A percentile compares a stretch with the other conserved stretches of the same genome.
These are phyloP conservation scores for Schwanniomyces sp. DNA, from an alignment of 805 yeast species.

Conservation along the genomic window DNA sequence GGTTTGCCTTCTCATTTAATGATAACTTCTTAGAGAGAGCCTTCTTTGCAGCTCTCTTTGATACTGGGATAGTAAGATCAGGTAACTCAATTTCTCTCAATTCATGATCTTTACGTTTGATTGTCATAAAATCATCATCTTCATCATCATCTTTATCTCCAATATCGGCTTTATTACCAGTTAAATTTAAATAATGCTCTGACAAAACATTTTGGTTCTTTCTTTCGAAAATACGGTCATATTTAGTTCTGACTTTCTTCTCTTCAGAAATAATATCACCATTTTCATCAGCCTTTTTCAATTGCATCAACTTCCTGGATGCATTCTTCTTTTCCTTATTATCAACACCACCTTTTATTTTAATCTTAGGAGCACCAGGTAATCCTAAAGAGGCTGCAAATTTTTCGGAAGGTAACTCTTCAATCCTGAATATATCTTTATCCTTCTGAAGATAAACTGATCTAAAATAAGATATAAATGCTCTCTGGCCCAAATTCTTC, in stretches of 20 bases:
- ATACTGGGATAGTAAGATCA: conserved; percentile 60
- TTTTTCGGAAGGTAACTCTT: conserved; percentile 74
- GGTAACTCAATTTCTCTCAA: conserved; percentile 66
- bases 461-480: conserved; percentile 87
- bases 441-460: conserved; percentile 86
- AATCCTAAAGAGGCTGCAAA: conserved; percentile 87
- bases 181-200: conserved; percentile 80
- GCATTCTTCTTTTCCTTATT: conserved; percentile 77
- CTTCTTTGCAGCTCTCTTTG: conserved; percentile 81
- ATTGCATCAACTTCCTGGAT: conserved; percentile 63
- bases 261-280: conserved; percentile 53
- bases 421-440: conserved; percentile 79
- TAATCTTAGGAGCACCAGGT: conserved; percentile 95
- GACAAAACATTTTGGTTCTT: conserved; percentile 89
- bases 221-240: conserved; percentile 94
- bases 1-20: conserved; percentile 57
- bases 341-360: conserved; percentile 55
- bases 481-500: conserved; percentile 93
- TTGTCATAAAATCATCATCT: conserved; percentile 76
- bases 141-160: conserved; percentile 25
- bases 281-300: conserved; percentile 52
- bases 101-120: conserved; percentile 77
- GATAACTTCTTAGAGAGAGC: conserved; percentile 86
- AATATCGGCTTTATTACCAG: conserved; percentile 41
- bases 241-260: conserved; percentile 71